Percentiles rank a stretch among this genome's conserved stretches.
phyloP scores from a whole-genome alignment of 2,329 filamentous ascomycete genomes.

The Fusarium denticulatum region DNA sequence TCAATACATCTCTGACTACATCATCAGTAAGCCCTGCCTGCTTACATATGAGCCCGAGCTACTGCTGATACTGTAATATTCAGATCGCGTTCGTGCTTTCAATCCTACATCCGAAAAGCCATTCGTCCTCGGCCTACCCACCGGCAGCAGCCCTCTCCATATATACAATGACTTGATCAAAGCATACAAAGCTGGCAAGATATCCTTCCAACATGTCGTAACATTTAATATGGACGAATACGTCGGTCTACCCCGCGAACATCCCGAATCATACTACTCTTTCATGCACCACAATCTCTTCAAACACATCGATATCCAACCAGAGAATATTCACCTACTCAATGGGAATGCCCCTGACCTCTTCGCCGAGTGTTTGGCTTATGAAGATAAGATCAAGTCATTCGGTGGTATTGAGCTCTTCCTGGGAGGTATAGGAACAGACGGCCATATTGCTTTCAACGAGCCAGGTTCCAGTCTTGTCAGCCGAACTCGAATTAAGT shows the following conservation, averaged over 20 bases:
- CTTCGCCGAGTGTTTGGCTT: background rate
- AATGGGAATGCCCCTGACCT: background rate
- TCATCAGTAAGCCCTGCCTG: background rate
- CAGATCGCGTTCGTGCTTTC: background rate
- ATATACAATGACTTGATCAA: conserved; percentile 3
- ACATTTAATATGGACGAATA: conserved; percentile 20
- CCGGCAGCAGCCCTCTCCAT: conserved; percentile 1
- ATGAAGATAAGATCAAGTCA: conserved; percentile 5
- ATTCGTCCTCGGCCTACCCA: conserved; percentile 4
- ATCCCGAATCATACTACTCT: conserved; percentile 2
- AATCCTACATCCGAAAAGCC: background rate
- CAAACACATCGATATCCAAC: conserved; percentile 3
- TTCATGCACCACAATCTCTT: conserved; percentile 12
- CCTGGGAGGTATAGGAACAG: conserved; percentile 6
- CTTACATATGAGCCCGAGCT: too few species aligned
- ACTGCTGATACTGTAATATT: background rate
- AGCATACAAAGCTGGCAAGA: background rate
- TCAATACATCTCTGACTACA: conserved; percentile 10
- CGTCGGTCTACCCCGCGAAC: conserved; percentile 1
- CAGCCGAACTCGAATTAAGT: conserved; percentile 8
- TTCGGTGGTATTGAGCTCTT: conserved; percentile 2
- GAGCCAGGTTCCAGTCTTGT: conserved; percentile 6
- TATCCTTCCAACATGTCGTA: conserved; percentile 12
- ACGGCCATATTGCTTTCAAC: conserved; percentile 7
- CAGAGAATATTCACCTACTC: background rate